These are phyloP conservation scores for Candida buenavistaensis DNA, from an alignment of 1,139 yeast species.

Conservation along the genomic window DNA sequence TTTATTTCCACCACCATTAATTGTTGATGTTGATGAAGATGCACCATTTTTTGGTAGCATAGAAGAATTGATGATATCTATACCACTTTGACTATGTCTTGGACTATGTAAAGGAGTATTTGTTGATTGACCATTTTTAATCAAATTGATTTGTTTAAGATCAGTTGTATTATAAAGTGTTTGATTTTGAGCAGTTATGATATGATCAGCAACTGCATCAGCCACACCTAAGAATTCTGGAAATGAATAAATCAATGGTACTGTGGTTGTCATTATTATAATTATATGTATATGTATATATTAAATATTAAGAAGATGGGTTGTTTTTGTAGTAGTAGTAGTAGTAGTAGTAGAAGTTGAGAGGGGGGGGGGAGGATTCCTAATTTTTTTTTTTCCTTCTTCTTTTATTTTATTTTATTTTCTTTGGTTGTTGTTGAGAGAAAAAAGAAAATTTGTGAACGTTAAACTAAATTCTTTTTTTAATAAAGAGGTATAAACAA, in stretches of 20 bases:
- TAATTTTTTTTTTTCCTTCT: no score
- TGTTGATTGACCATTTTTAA: constrained; percentile 24
- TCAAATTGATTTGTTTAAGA: constrained; percentile 29
- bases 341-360: no score
- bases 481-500: no score
- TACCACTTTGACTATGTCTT: constrained; percentile 14
- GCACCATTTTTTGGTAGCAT: constrained; percentile 6
- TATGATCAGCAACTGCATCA: constrained; percentile 90
- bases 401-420: no score
- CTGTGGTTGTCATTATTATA: constrained; percentile 74
- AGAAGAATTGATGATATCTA: constrained; percentile 6
- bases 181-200: constrained; percentile 75
- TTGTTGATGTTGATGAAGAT: constrained; percentile 5
- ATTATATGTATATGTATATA: no score
- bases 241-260: constrained; percentile 87
- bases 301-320: no score
- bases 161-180: constrained; percentile 57
- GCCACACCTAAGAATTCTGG: constrained; percentile 90
- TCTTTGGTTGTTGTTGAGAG: no score
- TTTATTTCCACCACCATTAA: constrained; percentile 8
- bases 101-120: constrained; percentile 15
- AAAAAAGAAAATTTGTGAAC: no score
- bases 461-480: no score
- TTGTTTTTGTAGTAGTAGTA: no score
- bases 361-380: no score